Base-by-base conservation (phyloP, 352 stramenopile genomes). In the Globisporangium recalcitrans region DNA sequence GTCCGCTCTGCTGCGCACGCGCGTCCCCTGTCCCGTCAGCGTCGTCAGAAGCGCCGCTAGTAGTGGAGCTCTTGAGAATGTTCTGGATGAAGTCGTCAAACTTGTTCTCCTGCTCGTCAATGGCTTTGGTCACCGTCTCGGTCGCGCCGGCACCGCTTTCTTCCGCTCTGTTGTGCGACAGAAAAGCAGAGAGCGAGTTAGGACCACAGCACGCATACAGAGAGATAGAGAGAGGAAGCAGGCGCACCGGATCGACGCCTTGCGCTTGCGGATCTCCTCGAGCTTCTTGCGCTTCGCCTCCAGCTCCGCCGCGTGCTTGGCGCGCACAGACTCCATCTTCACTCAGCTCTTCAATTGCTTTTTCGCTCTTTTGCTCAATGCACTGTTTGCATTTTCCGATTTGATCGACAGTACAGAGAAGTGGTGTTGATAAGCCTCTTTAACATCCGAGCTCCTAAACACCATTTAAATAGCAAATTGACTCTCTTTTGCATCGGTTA, bases 201-300 rank as follows among this genome's bases (percentile, higher is more conserved):
- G 36, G 16, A n/a, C 13, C 13, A 29, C 0, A 1, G 4, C 6
- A 13, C 8, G 36, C 34, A 32, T 6, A 36, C 19, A 13, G 6
- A 60, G 19, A 2, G 26, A 14, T n/a, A 16, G 19, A 29, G n/a
- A 26, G 36, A 42, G 5, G 29, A 3, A 24, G 16, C 9, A 40
- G 11, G 22, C 34, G 57, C 65, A 91, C 82, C 82, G 73, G 38
- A 92, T 74, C 26, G 81, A 83, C 0, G 84, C 86, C 67, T 95
- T 95, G 34, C 86, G 81, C 56, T 88, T 79, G 52, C 86, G 86
- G 64, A 95, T 93, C 74, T 95, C 86, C 68, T 95, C 85, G n/a
- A 95, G 77, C 73, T 95, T 95, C 69, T 87, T 88, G 66, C 85
- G 85, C 74, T 95, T 95, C 29, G 80, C 86, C 67, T 95, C 86